Evolutionary conservation across 805 yeast species (phyloP).

Genomic region (Kodamaea laetipori): DNA sequence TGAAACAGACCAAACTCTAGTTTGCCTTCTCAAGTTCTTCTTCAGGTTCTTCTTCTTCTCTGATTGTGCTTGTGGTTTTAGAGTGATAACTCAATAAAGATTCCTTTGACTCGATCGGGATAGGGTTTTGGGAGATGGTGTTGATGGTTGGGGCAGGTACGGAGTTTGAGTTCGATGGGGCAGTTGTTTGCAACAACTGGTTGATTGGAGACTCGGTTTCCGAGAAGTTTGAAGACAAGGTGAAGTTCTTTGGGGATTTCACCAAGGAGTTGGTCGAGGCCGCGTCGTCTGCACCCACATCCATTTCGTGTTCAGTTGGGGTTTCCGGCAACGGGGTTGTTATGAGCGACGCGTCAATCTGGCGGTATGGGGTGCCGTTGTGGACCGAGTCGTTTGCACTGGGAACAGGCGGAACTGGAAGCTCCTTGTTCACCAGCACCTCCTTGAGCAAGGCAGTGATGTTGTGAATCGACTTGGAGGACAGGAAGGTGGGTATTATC

Average conservation of each 20-base stretch:
- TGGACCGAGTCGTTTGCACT: slow-evolving; percentile 2
- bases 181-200: slow-evolving; percentile 32
- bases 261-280: slow-evolving; percentile 27
- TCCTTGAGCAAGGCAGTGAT: slow-evolving; percentile 17
- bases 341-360: slow-evolving; percentile 4
- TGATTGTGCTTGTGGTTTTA: slow-evolving; percentile 34
- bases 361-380: slow-evolving; percentile 1
- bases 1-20: slow-evolving; percentile 7
- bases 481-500: slow-evolving; percentile 37
- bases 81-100: slow-evolving; percentile 9
- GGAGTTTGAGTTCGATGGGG: slow-evolving; percentile 7
- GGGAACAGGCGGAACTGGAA: slow-evolving; percentile 6
- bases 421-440: slow-evolving; percentile 11
- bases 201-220: slow-evolving; percentile 39
- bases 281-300: slow-evolving; percentile 21
- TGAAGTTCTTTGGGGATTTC: slow-evolving; percentile 45
- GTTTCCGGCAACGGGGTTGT: slow-evolving; percentile 16
- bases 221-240: slow-evolving; percentile 34
- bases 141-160: slow-evolving; percentile 7
- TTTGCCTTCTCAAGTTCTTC: slow-evolving; percentile 14
- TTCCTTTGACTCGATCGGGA: slow-evolving; percentile 9
- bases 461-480: slow-evolving; percentile 30
- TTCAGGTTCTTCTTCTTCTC: slow-evolving; percentile 44
- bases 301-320: slow-evolving; percentile 11
- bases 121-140: slow-evolving; percentile 3